These are phyloP conservation scores for Venturia asperata DNA, from an alignment of 2,329 filamentous ascomycete genomes.

Conservation along the genomic window DNA sequence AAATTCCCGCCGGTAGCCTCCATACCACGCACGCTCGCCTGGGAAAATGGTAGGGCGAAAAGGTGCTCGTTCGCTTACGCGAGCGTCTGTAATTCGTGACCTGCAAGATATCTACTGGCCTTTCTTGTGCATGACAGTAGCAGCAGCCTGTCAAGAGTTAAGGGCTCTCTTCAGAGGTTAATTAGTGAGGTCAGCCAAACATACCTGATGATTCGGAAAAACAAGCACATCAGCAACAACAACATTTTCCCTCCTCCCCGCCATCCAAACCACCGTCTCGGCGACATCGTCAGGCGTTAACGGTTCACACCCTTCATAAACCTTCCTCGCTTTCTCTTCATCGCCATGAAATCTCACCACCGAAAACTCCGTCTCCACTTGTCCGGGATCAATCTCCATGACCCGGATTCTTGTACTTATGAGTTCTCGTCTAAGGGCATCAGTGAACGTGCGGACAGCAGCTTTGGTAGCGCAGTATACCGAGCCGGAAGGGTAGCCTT, in stretches of 20 bases:
- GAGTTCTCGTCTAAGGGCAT: slow-evolving; percentile 73
- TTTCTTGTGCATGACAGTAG: neutral
- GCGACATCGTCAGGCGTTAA: slow-evolving; percentile 87
- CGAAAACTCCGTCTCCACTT: slow-evolving; percentile 92
- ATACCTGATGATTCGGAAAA: slow-evolving; percentile 83
- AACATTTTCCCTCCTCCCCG: slow-evolving; percentile 78
- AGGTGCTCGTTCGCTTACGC: neutral
- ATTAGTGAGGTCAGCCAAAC: slow-evolving; percentile 24
- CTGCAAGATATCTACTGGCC: neutral
- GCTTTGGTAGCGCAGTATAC: slow-evolving; percentile 95
- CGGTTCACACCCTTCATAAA: slow-evolving; percentile 74
- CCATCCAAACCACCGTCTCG: slow-evolving; percentile 80
- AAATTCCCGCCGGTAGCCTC: too few species aligned
- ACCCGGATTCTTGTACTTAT: slow-evolving; percentile 73
- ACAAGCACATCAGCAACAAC: slow-evolving; percentile 81
- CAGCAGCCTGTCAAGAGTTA: neutral
- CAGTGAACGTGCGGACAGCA: slow-evolving; percentile 77
- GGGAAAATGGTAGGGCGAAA: too few species aligned
- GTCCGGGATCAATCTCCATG: slow-evolving; percentile 84
- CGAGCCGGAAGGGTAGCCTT: slow-evolving; percentile 74
- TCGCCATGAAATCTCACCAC: slow-evolving; percentile 87
- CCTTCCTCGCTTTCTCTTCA: slow-evolving; percentile 79
- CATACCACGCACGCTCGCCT: too few species aligned
- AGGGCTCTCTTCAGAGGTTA: neutral
- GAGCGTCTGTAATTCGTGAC: neutral